Evolutionary conservation across 2,329 filamentous ascomycete genomes (phyloP).

Genomic region (Trichoderma citrinoviride): DNA sequence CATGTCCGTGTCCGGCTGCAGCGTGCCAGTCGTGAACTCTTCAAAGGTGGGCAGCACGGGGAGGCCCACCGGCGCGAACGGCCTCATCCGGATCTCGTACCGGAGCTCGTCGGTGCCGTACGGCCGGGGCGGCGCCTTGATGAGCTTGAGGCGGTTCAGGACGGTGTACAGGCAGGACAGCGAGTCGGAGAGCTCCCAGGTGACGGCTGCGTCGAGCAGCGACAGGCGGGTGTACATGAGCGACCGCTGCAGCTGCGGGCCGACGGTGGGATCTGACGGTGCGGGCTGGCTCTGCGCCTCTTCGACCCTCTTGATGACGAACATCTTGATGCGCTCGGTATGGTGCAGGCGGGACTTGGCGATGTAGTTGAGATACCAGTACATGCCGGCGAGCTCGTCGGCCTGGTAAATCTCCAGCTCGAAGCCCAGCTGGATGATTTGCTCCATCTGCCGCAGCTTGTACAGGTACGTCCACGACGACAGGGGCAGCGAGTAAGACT

Average conservation of each 20-base stretch:
- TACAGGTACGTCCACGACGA: slow-evolving; percentile 88
- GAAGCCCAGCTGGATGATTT: slow-evolving; percentile 87
- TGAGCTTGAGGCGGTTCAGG: slow-evolving; percentile 56
- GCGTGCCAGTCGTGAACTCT: slow-evolving; percentile 51
- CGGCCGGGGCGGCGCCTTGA: slow-evolving; percentile 53
- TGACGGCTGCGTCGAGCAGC: slow-evolving; percentile 64
- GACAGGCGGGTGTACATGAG: slow-evolving; percentile 57
- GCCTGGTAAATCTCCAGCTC: slow-evolving; percentile 86
- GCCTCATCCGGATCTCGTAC: slow-evolving; percentile 84
- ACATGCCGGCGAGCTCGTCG: slow-evolving; percentile 84
- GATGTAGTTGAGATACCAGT: slow-evolving; percentile 81
- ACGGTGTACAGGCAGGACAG: slow-evolving; percentile 63
- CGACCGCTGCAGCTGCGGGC: slow-evolving; percentile 48
- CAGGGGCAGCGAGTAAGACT: slow-evolving; percentile 67
- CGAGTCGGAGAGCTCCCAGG: slow-evolving; percentile 54
- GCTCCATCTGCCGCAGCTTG: slow-evolving; percentile 85
- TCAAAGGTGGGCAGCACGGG: slow-evolving; percentile 65
- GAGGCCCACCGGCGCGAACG: slow-evolving; percentile 67
- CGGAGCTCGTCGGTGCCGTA: slow-evolving; percentile 68
- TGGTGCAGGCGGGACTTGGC: slow-evolving; percentile 66
- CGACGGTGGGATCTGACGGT: slow-evolving; percentile 30
- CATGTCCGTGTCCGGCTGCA: slow-evolving; percentile 40
- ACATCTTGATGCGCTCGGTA: slow-evolving; percentile 68
- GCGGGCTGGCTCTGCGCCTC: slow-evolving; percentile 26
- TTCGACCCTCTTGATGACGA: slow-evolving; percentile 48